Conservation (phyloP, 1,284 basidiomycete genomes). For the Ganoderma leucocontextum region DNA sequence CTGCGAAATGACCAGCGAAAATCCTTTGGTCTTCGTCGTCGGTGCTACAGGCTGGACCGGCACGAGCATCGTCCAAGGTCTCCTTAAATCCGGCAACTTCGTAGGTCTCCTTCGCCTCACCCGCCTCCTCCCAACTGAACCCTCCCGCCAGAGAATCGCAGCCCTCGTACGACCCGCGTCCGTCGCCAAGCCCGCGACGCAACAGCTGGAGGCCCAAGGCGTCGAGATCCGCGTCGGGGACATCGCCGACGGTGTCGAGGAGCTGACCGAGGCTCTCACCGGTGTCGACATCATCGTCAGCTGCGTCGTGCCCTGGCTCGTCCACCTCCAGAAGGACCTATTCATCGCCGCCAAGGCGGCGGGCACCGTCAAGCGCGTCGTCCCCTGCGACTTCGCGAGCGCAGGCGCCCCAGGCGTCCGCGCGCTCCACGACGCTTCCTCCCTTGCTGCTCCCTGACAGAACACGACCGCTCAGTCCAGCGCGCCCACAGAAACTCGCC, state of each 20-base stretch:
- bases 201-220: constrained; percentile 19
- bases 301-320: constrained; percentile 11
- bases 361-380: constrained; percentile 24
- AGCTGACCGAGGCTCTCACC: constrained; percentile 23
- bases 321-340: constrained; percentile 30
- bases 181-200: constrained; percentile 17
- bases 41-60: constrained; percentile 33
- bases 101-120: not conserved
- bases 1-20: not conserved
- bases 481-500: constrained; percentile 37
- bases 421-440: constrained; percentile 20
- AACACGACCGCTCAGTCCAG: too few species aligned
- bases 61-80: constrained; percentile 21
- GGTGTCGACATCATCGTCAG: constrained; percentile 33
- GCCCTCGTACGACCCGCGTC: constrained; percentile 28
- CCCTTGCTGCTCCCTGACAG: too few species aligned
- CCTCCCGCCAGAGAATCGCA: constrained; percentile 18
- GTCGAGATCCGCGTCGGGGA: constrained; percentile 33
- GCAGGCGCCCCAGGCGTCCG: constrained; percentile 17
- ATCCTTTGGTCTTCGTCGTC: constrained; percentile 32
- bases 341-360: constrained; percentile 31
- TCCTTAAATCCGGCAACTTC: constrained; percentile 22
- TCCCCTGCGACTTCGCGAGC: constrained; percentile 30
- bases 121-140: not conserved
- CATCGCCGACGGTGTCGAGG: constrained; percentile 21